These are phyloP conservation scores for Septoria linicola DNA, from an alignment of 2,329 filamentous ascomycete genomes.

Conservation along the genomic window DNA sequence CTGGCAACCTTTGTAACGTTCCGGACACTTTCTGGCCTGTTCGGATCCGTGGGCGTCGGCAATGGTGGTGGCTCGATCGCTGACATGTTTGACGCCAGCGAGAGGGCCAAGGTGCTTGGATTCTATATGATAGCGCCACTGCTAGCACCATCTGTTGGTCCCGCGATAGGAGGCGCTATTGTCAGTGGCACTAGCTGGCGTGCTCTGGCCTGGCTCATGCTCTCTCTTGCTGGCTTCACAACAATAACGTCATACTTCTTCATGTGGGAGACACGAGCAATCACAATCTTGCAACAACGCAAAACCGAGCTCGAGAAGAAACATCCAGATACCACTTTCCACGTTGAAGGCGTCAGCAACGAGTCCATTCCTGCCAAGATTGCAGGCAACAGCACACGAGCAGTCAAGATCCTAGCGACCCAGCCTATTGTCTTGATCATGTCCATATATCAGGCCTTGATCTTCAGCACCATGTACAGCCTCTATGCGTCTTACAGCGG, in stretches of 20 bases:
- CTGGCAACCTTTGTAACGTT: constrained; percentile 44
- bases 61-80: constrained; percentile 52
- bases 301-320: constrained; percentile 38
- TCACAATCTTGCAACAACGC: constrained; percentile 39
- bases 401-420: constrained; percentile 41
- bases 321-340: constrained; percentile 40
- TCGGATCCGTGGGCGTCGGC: constrained; percentile 51
- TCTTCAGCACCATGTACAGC: constrained; percentile 48
- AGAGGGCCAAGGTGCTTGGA: constrained; percentile 47
- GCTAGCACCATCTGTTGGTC: constrained; percentile 41
- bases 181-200: constrained; percentile 47
- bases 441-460: constrained; percentile 46
- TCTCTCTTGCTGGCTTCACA: constrained; percentile 41
- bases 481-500: constrained; percentile 41
- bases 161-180: constrained; percentile 44
- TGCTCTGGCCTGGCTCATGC: constrained; percentile 48
- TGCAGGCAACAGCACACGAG: constrained; percentile 40
- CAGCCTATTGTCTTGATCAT: constrained; percentile 49
- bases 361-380: constrained; percentile 40
- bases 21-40: constrained; percentile 48
- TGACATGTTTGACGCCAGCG: constrained; percentile 50
- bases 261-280: constrained; percentile 45
- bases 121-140: constrained; percentile 46
- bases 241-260: constrained; percentile 45
- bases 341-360: constrained; percentile 43